Evolutionary conservation across 2,329 filamentous ascomycete genomes (phyloP).

Genomic region (Talaromyces sp.): DNA sequence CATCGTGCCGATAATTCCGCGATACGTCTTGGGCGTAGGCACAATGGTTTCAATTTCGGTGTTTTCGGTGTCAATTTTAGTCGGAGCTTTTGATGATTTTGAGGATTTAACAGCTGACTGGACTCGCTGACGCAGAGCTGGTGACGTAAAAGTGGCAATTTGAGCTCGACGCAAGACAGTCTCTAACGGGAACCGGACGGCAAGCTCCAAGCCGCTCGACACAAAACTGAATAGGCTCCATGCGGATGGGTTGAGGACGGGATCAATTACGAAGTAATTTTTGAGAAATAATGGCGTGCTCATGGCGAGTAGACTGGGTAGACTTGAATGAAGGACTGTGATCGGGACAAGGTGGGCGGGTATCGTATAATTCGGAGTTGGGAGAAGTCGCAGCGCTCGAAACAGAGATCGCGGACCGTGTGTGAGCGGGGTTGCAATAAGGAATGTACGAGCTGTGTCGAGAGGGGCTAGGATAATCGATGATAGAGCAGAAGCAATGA

Average conservation of each 20-base stretch:
- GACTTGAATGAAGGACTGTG: slow-evolving; percentile 78
- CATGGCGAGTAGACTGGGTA: slow-evolving; percentile 76
- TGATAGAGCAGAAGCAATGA: slow-evolving; percentile 61
- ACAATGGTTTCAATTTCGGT: slow-evolving; percentile 65
- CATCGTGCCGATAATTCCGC: slow-evolving; percentile 86
- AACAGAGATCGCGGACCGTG: slow-evolving; percentile 72
- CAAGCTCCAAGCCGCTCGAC: slow-evolving; percentile 71
- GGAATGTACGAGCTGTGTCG: slow-evolving; percentile 78
- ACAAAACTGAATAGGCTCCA: slow-evolving; percentile 81
- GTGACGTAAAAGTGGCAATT: slow-evolving; percentile 62
- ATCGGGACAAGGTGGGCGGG: slow-evolving; percentile 67
- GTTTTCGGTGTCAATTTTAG: slow-evolving; percentile 15
- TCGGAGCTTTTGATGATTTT: slow-evolving; percentile 11
- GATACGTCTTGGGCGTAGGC: slow-evolving; percentile 67
- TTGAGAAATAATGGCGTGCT: slow-evolving; percentile 81
- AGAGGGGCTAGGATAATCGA: slow-evolving; percentile 79
- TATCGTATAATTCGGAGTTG: slow-evolving; percentile 64
- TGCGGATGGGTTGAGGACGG: slow-evolving; percentile 69
- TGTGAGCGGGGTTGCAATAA: slow-evolving; percentile 78
- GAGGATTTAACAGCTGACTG: slow-evolving; percentile 1
- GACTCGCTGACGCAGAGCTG: slow-evolving; percentile 42
- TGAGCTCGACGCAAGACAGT: slow-evolving; percentile 87
- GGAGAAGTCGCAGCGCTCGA: slow-evolving; percentile 69
- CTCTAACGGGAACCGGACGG: slow-evolving; percentile 83
- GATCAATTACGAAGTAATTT: slow-evolving; percentile 77